Conservation (phyloP, 306 rosid species). For the Rubus parviflorus region DNA sequence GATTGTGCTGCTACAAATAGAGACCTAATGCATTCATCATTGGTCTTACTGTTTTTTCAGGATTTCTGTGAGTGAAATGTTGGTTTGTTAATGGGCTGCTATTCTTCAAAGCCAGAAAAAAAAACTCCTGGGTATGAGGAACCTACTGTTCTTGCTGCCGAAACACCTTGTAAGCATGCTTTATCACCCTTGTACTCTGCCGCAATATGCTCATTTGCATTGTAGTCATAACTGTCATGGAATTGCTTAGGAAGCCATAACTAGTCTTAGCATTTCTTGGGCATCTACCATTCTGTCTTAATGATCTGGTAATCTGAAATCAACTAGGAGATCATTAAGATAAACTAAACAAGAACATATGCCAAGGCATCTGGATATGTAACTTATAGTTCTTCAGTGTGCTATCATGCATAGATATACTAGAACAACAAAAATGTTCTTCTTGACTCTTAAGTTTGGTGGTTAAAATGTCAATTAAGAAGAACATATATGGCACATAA, state of each 20-base stretch:
- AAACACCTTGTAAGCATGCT: conserved; percentile 80
- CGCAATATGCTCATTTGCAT: conserved; percentile 25
- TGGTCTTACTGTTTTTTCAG: conserved; percentile 7
- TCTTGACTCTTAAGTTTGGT: neutral
- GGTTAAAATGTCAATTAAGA: neutral
- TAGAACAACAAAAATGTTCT: neutral
- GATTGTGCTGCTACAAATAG: neutral
- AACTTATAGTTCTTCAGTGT: neutral
- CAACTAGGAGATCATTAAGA: neutral
- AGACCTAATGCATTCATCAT: neutral
- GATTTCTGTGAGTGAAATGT: conserved; percentile 32
- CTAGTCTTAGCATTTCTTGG: conserved; percentile 1
- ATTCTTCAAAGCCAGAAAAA: conserved; percentile 43
- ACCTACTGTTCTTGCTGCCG: conserved; percentile 76
- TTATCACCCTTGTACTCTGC: conserved; percentile 27
- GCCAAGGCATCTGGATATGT: neutral
- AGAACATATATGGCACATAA: neutral
- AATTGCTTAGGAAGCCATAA: conserved; percentile 7
- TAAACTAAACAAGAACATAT: neutral
- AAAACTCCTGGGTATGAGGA: conserved; percentile 62
- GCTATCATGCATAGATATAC: neutral
- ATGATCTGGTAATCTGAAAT: neutral
- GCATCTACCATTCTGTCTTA: conserved; percentile 1
- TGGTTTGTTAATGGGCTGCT: conserved; percentile 71
- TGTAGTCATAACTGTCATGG: neutral